A percentile compares a stretch with the other conserved stretches of the same genome.
These are phyloP conservation scores for Rhodotorula sp. DNA, from an alignment of 1,284 basidiomycete species.

Conservation along the genomic window DNA sequence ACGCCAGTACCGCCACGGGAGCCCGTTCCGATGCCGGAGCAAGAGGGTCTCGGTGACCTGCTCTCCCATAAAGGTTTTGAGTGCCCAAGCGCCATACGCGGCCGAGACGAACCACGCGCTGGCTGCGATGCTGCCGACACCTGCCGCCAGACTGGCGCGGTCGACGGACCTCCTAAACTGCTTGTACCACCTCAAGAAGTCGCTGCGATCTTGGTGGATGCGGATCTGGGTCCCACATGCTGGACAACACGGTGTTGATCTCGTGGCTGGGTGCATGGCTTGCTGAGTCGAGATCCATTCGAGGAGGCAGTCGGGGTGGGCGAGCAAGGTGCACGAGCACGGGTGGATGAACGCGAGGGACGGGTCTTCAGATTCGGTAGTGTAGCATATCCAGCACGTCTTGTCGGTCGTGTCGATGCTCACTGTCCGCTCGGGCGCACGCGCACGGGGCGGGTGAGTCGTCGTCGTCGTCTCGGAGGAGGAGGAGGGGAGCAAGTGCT, in stretches of 20 bases:
- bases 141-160: slow-evolving; percentile 8
- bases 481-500: neutral
- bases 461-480: neutral
- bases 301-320: slow-evolving; percentile 66
- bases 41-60: slow-evolving; percentile 63
- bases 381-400: slow-evolving; percentile 40
- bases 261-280: slow-evolving; percentile 52
- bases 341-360: slow-evolving; percentile 58
- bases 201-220: slow-evolving; percentile 62
- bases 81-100: slow-evolving; percentile 68
- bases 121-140: slow-evolving; percentile 7
- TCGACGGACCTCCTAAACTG: slow-evolving; percentile 48
- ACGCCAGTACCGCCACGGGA: slow-evolving; percentile 57
- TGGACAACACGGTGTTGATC: slow-evolving; percentile 56
- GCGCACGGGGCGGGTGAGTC: no score
- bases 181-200: slow-evolving; percentile 53
- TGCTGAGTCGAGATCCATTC: slow-evolving; percentile 70
- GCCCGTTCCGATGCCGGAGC: slow-evolving; percentile 62
- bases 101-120: slow-evolving; percentile 66
- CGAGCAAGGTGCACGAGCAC: slow-evolving; percentile 71
- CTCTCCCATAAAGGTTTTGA: slow-evolving; percentile 60
- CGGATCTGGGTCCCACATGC: slow-evolving; percentile 68
- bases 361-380: slow-evolving; percentile 7
- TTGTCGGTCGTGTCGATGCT: slow-evolving; percentile 2
- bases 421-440: no score